phyloP scores from a whole-genome alignment of 2,329 filamentous ascomycete species.

The Exutisphaerella laricina region DNA sequence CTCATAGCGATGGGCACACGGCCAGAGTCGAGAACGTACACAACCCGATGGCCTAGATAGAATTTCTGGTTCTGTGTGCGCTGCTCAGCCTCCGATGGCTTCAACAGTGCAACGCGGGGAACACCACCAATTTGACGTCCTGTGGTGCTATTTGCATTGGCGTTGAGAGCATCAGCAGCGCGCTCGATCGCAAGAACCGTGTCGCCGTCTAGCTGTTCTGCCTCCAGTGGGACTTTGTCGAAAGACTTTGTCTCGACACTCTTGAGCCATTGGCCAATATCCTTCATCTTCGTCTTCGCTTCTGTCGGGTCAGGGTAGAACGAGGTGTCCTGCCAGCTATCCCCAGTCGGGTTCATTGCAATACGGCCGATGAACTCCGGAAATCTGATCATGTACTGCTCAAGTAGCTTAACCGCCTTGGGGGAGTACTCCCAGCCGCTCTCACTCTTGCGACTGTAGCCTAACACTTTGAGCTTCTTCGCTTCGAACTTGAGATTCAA shows the following conservation, averaged over 20 bases:
- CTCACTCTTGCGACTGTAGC: conserved; percentile 80
- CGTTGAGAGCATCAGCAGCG: conserved; percentile 61
- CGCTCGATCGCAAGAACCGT: conserved; percentile 75
- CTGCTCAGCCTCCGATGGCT: conserved; percentile 94
- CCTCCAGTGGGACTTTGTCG: conserved; percentile 91
- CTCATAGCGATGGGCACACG: conserved; percentile 89
- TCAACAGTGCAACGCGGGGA: conserved; percentile 79
- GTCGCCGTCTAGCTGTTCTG: conserved; percentile 90
- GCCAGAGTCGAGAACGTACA: conserved; percentile 87
- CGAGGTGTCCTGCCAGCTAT: conserved; percentile 76
- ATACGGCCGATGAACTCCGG: conserved; percentile 93
- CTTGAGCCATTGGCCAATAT: conserved; percentile 92
- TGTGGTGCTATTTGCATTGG: conserved; percentile 44
- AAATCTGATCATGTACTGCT: conserved; percentile 87
- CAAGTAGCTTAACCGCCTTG: conserved; percentile 72
- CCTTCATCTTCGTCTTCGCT: conserved; percentile 78
- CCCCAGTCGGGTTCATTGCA: conserved; percentile 75
- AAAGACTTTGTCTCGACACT: conserved; percentile 84
- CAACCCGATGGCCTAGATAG: conserved; percentile 78
- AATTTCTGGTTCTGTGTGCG: conserved; percentile 81
- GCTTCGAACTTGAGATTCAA: conserved; percentile 96
- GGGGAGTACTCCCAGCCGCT: conserved; percentile 95
- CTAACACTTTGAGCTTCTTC: conserved; percentile 90
- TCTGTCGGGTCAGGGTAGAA: conserved; percentile 70
- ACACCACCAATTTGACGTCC: conserved; percentile 71